A percentile compares a stretch with the other conserved stretches of the same genome.
phyloP scores from a whole-genome alignment of 257 asterid species.

The Solanum clarkiae region DNA sequence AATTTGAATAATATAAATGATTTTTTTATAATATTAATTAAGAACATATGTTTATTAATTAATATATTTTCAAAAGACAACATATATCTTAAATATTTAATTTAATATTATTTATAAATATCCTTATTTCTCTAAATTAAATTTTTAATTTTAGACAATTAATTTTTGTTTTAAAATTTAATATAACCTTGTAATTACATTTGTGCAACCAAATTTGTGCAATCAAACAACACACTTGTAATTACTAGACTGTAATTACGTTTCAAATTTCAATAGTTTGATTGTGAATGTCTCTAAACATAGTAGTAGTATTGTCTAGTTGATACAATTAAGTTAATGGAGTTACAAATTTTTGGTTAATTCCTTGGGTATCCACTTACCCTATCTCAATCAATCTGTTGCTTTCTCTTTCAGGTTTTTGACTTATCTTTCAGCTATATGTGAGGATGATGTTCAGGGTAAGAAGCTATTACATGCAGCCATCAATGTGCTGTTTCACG shows the following conservation, averaged over 20 bases:
- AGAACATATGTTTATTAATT: no score
- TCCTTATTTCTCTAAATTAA: no score
- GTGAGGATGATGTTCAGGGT: slow-evolving; percentile 55
- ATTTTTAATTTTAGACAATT: no score
- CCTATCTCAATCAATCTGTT: not conserved
- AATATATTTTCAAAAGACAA: no score
- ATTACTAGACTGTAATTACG: not conserved
- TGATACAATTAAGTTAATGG: not conserved
- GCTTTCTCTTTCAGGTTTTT: slow-evolving; percentile 50
- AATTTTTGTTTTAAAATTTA: no score
- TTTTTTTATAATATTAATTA: no score
- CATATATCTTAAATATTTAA: no score
- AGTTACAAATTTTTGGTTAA: not conserved
- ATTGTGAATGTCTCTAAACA: not conserved
- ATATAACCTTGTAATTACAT: no score
- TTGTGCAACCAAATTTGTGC: no score
- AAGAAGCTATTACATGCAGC: slow-evolving; percentile 54
- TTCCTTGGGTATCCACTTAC: slow-evolving; percentile 4
- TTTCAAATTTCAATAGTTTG: not conserved
- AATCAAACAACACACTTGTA: no score
- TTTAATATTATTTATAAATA: no score
- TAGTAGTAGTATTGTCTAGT: not conserved
- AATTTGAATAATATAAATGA: no score
- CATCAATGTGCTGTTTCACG: slow-evolving; percentile 44
- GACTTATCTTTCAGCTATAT: slow-evolving; percentile 58